Conservation (phyloP, 2,329 filamentous ascomycete genomes). For the Xylariales sp. region DNA sequence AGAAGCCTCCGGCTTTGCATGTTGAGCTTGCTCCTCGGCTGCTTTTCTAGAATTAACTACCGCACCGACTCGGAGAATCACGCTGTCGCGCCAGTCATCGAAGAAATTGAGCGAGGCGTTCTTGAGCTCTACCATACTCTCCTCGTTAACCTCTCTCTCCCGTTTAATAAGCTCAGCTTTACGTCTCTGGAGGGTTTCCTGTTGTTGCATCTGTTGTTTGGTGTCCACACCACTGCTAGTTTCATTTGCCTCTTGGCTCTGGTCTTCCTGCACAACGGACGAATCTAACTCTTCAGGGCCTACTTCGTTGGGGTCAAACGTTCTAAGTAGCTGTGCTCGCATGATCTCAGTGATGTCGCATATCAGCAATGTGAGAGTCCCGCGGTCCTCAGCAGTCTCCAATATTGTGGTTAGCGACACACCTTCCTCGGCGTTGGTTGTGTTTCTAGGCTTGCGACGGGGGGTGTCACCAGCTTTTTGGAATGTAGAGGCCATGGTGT, state of each 20-base stretch:
- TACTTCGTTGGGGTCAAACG: conserved; percentile 44
- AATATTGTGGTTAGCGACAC: conserved; percentile 46
- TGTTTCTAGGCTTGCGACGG: conserved; percentile 34
- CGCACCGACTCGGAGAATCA: conserved; percentile 48
- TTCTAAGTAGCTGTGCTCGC: conserved; percentile 41
- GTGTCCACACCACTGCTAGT: neutral
- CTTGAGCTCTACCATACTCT: conserved; percentile 45
- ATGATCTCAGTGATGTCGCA: conserved; percentile 46
- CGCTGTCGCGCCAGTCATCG: conserved; percentile 48
- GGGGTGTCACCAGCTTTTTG: conserved; percentile 43
- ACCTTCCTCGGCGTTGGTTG: conserved; percentile 41
- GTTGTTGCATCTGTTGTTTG: conserved; percentile 26
- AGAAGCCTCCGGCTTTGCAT: conserved; percentile 37
- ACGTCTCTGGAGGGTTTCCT: conserved; percentile 38
- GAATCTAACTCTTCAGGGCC: conserved; percentile 27
- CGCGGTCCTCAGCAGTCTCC: conserved; percentile 44
- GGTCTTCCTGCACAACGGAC: neutral
- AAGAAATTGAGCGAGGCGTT: conserved; percentile 46
- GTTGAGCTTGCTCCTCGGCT: conserved; percentile 38
- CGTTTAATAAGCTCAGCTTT: conserved; percentile 40
- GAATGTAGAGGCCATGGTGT: conserved; percentile 43
- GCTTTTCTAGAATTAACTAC: conserved; percentile 45
- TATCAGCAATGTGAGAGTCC: conserved; percentile 45
- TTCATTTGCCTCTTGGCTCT: conserved; percentile 23
- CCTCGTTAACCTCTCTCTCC: conserved; percentile 44